These are phyloP conservation scores for Melampsora occidentalis DNA, from an alignment of 1,284 basidiomycete species.

Conservation along the genomic window DNA sequence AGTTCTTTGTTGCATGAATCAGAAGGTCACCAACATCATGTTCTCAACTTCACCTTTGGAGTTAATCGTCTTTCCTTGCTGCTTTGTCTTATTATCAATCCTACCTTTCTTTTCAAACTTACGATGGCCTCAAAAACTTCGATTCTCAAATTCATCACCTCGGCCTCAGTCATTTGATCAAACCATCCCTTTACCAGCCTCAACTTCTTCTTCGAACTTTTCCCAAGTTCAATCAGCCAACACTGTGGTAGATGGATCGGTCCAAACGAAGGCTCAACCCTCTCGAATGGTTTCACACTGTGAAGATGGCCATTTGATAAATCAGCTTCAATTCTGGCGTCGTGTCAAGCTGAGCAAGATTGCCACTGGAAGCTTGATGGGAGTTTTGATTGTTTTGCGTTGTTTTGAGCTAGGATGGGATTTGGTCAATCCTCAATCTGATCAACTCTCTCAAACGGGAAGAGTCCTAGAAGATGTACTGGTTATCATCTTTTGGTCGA, in stretches of 20 bases:
- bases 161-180: neutral
- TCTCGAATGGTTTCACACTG: neutral
- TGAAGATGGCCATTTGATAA: constrained; percentile 7
- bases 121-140: neutral
- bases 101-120: neutral
- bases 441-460: neutral
- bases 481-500: constrained; percentile 9
- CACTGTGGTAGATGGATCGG: neutral
- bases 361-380: neutral
- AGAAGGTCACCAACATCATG: neutral
- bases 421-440: constrained; percentile 2
- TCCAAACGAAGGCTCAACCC: neutral
- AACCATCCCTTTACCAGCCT: neutral
- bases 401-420: constrained; percentile 11
- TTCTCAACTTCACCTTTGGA: constrained; percentile 7
- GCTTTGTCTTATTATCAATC: neutral
- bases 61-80: neutral
- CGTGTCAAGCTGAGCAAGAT: constrained; percentile 10
- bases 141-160: neutral
- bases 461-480: neutral
- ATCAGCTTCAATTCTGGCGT: neutral
- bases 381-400: neutral
- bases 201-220: neutral
- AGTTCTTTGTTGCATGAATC: too few species aligned
- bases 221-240: neutral